Percentiles rank a stretch among this genome's conserved stretches.
phyloP scores from a whole-genome alignment of 768 basidiomycete species.

The Cystoderma amianthinum region DNA sequence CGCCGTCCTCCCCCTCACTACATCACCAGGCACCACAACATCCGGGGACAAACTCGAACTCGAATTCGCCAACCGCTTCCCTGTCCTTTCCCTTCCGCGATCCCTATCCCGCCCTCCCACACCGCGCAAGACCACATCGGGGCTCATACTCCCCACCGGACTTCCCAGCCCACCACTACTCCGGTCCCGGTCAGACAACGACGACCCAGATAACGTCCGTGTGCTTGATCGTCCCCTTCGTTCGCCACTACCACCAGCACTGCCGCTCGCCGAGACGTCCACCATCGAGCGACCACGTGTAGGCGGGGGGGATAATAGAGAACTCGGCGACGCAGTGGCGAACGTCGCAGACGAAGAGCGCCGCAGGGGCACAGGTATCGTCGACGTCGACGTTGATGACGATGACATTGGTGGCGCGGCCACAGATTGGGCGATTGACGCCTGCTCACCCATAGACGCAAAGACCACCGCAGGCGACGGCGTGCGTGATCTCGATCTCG shows the following conservation, averaged over 20 bases:
- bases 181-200: conserved; percentile 38
- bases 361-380: neutral
- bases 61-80: neutral
- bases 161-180: conserved; percentile 17
- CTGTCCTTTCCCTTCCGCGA: conserved; percentile 2
- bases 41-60: conserved; percentile 2
- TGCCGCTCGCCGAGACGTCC: neutral
- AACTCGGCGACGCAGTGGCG: conserved; percentile 8
- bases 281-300: neutral
- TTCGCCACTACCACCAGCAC: neutral
- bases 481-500: conserved; percentile 27
- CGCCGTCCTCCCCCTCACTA: conserved; percentile 21
- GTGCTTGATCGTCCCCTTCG: conserved; percentile 34
- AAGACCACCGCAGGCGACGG: conserved; percentile 22
- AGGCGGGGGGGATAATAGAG: conserved; percentile 17
- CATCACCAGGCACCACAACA: conserved; percentile 11
- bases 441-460: too few species aligned
- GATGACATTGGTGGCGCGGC: conserved; percentile 10
- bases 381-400: neutral
- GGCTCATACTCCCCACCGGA: conserved; percentile 28
- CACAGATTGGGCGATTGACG: too few species aligned
- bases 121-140: conserved; percentile 19
- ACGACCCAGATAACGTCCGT: conserved; percentile 43
- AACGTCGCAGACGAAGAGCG: neutral
- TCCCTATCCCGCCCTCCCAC: conserved; percentile 2